Percentiles rank a stretch among this genome's conserved stretches.
phyloP scores from a whole-genome alignment of 1,139 yeast genomes.

The Candida mesenterica region DNA sequence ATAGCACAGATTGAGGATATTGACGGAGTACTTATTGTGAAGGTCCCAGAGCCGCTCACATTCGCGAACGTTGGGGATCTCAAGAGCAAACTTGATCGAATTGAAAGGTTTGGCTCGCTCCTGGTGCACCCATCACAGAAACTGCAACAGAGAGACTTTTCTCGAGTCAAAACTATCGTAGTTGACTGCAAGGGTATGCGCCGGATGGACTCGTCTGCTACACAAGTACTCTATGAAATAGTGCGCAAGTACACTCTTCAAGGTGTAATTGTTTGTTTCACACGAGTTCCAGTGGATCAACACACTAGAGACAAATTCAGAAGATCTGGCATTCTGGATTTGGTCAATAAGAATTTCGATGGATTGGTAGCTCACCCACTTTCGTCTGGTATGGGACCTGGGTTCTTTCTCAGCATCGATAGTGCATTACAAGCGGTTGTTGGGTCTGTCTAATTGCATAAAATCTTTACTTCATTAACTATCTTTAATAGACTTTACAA shows the following conservation, averaged over 20 bases:
- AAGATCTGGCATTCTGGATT: slow-evolving; percentile 23
- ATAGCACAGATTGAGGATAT: slow-evolving; percentile 30
- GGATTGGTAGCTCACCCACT: neutral
- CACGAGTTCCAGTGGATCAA: slow-evolving; percentile 25
- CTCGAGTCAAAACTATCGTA: slow-evolving; percentile 24
- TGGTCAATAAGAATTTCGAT: slow-evolving; percentile 21
- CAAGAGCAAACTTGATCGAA: slow-evolving; percentile 23
- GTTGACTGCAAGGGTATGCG: slow-evolving; percentile 38
- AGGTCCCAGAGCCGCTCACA: slow-evolving; percentile 31
- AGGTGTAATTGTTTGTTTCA: slow-evolving; percentile 24
- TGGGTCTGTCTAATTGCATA: too few species aligned
- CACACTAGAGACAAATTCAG: slow-evolving; percentile 21
- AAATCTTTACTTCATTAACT: too few species aligned
- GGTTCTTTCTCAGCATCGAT: slow-evolving; percentile 34
- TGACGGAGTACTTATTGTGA: slow-evolving; percentile 32
- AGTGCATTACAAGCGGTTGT: slow-evolving; percentile 24
- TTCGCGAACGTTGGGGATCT: slow-evolving; percentile 32
- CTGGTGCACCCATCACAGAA: slow-evolving; percentile 35
- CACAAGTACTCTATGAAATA: slow-evolving; percentile 30
- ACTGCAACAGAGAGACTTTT: slow-evolving; percentile 19
- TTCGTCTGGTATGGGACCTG: slow-evolving; percentile 26
- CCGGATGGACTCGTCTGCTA: slow-evolving; percentile 32
- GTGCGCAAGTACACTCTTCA: slow-evolving; percentile 22
- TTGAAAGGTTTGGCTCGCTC: slow-evolving; percentile 30
- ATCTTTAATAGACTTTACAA: too few species aligned